Base-by-base conservation (phyloP, 306 rosid species). In the Myrica gale region DNA sequence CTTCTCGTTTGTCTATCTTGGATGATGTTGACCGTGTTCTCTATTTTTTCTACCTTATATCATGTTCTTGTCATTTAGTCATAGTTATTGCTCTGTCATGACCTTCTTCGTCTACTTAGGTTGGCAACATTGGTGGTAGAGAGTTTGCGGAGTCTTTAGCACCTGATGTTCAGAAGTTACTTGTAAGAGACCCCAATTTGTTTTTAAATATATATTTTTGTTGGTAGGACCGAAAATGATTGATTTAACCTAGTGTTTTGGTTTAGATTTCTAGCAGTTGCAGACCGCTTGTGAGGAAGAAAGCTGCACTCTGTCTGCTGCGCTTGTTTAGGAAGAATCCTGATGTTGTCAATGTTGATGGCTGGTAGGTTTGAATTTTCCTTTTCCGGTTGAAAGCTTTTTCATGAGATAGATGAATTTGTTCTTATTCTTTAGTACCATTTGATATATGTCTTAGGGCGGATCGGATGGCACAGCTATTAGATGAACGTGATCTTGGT, bases 51-150 rank as follows among this genome's bases (percentile, higher is more conserved):
- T 77, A 77, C 26, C 15, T 53, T 75, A 44, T 73, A 39, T n/a
- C 76, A 32, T 62, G 60, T 41, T 66, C 20, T 83, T 77, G 12
- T 73, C 42, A 69, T 72, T 9, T 17, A 39, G 69, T 72, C 72
- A 23, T 75, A 55, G 9, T 48, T 78, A 21, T 62, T 23, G 20
- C 65, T 66, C 65, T 66, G 72, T 32, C 55, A 47, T 68, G 57
- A 66, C 78, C 13, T 48, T 82, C 55, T 81, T 79, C 67, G 54
- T 74, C 73, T 77, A 47, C 73, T 81, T 69, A 96, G 99, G 99
- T 96, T 88, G 99, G 99, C 79, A 96, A 96, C 88, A 96, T 96
- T 82, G 99, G 99, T n/a, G 99, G 99, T 47, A 90, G 99, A 86
- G 99, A 96, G 76, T 96, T 96, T 69, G 98, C 99, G 0, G 99